A percentile compares a stretch with the other conserved stretches of the same genome.
phyloP scores from a whole-genome alignment of 2,329 filamentous ascomycete species.

The Boeremia lycopersici region DNA sequence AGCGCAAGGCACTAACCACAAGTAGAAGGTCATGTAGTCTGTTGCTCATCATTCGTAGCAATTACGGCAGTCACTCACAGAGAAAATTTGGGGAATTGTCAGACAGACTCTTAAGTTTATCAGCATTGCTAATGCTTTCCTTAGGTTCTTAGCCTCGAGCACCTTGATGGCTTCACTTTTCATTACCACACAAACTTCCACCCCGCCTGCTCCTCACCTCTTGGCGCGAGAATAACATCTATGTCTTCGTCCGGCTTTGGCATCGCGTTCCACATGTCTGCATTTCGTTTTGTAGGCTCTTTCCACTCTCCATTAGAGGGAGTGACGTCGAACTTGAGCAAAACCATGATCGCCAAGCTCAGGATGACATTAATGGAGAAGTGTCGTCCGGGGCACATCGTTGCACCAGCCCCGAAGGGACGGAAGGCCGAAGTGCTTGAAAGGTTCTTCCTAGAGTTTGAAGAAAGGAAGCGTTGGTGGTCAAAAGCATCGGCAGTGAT shows the following conservation, averaged over 20 bases:
- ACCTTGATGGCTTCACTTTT: background rate
- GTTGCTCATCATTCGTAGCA: background rate
- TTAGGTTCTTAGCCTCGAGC: background rate
- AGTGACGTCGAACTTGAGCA: constrained; percentile 42
- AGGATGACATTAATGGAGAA: constrained; percentile 47
- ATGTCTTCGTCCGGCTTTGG: constrained; percentile 38
- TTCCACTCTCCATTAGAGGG: constrained; percentile 29
- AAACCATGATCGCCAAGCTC: constrained; percentile 39
- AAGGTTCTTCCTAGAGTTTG: constrained; percentile 19
- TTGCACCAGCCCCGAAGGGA: constrained; percentile 44
- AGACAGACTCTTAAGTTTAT: background rate
- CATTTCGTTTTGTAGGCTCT: constrained; percentile 29
- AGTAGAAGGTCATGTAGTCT: background rate
- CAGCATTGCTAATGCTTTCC: background rate
- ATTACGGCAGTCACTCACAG: constrained; percentile 1
- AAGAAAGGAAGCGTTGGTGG: constrained; percentile 38
- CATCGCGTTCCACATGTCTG: constrained; percentile 43
- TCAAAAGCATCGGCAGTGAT: constrained; percentile 39
- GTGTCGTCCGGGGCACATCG: constrained; percentile 48
- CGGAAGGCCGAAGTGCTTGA: constrained; percentile 38
- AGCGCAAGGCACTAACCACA: background rate
- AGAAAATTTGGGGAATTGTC: background rate
- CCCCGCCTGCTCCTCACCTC: constrained; percentile 3
- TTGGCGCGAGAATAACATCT: constrained; percentile 19
- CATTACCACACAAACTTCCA: constrained; percentile 34